Base-by-base conservation (phyloP, 2,329 filamentous ascomycete genomes). In the Parastagonospora nodorum region DNA sequence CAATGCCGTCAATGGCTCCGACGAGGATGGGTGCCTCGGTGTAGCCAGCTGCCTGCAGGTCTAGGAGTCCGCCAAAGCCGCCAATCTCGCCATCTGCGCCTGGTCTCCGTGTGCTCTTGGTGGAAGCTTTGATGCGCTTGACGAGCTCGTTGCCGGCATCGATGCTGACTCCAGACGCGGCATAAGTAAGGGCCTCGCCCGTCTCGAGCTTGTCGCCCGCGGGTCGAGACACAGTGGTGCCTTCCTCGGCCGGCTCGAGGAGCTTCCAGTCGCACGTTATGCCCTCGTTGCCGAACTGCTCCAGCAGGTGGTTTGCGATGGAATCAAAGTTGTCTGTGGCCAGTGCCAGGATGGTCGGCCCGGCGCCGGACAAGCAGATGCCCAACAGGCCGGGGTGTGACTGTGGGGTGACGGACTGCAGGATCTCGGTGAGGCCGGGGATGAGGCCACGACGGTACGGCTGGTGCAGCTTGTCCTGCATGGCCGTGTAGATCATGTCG, bases 401-500 rank as follows among this genome's bases (percentile, higher is more conserved):
- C 68, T 85, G 84, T 27, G 93, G 94, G 9, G 90, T 96, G 80
- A 97, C 92, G 53, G 88, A 93, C 72, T 91, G 85, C 45, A 99
- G 85, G 46, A 99, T 93, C 71, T 96, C 89, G 12, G 89, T 88
- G 50, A 99, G 82, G 0, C 93, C 94, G 1, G 94, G 94, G 62
- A 99, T 96, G 55, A 99, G 84, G 2, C 84, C 88, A 76, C 94
- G 88, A 46, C 94, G 88, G 79, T 99, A 97, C 37, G 92, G 94
- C 76, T 99, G 94, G 78, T 99, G 94, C 54, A 99, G 86, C 77
- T 92, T 96, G 79, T 99, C 94, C 77, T 97, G 94, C 94, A 99
- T 99, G 40, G 92, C 93, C 41, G 95, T 86, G 78, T 95, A 95
- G 73, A 99, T 99, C 75, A 96, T 88, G 65, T 95, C 88, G 16